Percentiles rank a stretch among this genome's conserved stretches.
These are phyloP conservation scores for Cyberlindnera veronae DNA, from an alignment of 805 yeast species.

Conservation along the genomic window DNA sequence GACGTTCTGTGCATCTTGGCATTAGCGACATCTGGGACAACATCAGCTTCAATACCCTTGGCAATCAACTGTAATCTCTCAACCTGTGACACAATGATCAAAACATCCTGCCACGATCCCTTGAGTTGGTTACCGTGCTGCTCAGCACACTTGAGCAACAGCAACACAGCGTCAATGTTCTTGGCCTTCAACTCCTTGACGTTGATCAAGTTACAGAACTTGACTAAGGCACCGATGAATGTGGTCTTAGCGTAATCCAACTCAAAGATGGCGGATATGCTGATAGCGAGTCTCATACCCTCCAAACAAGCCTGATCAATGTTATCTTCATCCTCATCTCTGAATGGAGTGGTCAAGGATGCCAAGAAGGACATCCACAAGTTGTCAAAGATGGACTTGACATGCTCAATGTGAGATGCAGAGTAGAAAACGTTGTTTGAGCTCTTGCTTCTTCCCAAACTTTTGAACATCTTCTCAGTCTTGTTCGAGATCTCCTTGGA, in stretches of 20 bases:
- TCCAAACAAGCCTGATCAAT: constrained; percentile 69
- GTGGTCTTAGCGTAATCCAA: constrained; percentile 83
- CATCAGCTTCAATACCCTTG: constrained; percentile 78
- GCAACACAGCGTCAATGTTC: constrained; percentile 75
- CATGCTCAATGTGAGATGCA: constrained; percentile 87
- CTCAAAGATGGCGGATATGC: constrained; percentile 80
- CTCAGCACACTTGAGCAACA: constrained; percentile 72
- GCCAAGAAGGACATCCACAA: constrained; percentile 97
- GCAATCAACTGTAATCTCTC: constrained; percentile 88
- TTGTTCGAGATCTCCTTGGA: constrained; percentile 88
- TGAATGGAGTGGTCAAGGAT: constrained; percentile 90
- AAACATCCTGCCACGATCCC: constrained; percentile 79
- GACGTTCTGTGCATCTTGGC: constrained; percentile 55
- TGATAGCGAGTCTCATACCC: constrained; percentile 79
- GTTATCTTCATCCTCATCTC: constrained; percentile 76
- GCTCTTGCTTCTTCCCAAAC: constrained; percentile 47
- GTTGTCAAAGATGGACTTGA: constrained; percentile 87
- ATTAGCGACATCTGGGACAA: constrained; percentile 79
- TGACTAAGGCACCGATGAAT: constrained; percentile 85
- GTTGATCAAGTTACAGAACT: constrained; percentile 78
- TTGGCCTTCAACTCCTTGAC: constrained; percentile 73
- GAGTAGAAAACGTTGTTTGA: constrained; percentile 59
- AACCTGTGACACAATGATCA: constrained; percentile 81
- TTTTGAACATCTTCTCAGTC: constrained; percentile 78
- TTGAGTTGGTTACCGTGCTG: constrained; percentile 73